phyloP scores from a whole-genome alignment of 306 rosid genomes.

The Datisca glomerata region DNA sequence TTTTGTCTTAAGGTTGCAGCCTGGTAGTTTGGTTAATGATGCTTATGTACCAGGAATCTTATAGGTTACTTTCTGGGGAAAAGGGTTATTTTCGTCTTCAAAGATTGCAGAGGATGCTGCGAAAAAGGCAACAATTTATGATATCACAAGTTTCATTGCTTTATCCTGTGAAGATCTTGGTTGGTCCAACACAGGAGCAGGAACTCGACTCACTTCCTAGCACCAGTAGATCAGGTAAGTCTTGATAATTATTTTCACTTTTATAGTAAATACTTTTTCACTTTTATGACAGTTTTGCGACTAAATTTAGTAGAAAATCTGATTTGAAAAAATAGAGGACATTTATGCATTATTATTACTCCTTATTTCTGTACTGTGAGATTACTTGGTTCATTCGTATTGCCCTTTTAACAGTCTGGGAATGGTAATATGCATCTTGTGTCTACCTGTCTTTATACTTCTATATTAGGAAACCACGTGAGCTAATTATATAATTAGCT shows the following conservation, averaged over 20 bases:
- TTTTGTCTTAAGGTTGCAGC: no score
- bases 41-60: slow-evolving; percentile 35
- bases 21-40: no score
- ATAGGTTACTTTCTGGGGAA: slow-evolving; percentile 44
- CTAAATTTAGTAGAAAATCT: background rate
- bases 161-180: slow-evolving; percentile 66
- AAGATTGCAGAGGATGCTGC: slow-evolving; percentile 50
- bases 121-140: slow-evolving; percentile 72
- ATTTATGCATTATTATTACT: no score
- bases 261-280: background rate
- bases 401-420: no score
- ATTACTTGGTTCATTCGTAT: background rate
- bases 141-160: slow-evolving; percentile 66
- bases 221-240: slow-evolving; percentile 48
- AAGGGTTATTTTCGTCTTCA: slow-evolving; percentile 49
- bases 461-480: no score
- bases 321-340: no score
- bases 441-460: no score
- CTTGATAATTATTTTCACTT: slow-evolving; percentile 4
- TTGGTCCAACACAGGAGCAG: slow-evolving; percentile 78
- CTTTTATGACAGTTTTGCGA: background rate
- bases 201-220: slow-evolving; percentile 88
- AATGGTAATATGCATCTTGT: no score
- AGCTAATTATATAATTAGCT: no score
- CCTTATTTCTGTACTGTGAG: background rate